phyloP scores from a whole-genome alignment of 2,329 filamentous ascomycete genomes.

The Myriosclerotinia curreyana region DNA sequence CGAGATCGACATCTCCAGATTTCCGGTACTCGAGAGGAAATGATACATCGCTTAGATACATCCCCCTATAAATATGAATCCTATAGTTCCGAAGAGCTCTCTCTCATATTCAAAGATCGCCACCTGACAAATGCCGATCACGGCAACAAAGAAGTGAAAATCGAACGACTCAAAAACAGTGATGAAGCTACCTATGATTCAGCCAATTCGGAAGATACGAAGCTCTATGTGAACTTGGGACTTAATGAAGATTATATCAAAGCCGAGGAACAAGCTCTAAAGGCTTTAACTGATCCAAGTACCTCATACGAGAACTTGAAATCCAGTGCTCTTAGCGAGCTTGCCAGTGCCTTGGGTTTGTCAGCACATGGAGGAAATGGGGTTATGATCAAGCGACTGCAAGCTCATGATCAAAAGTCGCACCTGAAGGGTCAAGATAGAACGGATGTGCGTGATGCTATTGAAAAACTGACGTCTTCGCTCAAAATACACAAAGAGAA shows the following conservation, averaged over 20 bases:
- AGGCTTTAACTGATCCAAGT: not conserved
- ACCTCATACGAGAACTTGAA: constrained; percentile 7
- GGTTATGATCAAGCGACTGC: not conserved
- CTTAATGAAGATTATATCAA: not conserved
- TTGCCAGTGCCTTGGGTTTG: not conserved
- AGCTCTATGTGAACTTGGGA: not conserved
- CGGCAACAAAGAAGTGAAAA: constrained; percentile 26
- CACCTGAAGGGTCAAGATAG: not conserved
- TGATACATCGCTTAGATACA: constrained; percentile 27
- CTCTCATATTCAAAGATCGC: constrained; percentile 25
- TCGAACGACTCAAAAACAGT: constrained; percentile 24
- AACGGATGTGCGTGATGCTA: not conserved
- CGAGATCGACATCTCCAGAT: constrained; percentile 20
- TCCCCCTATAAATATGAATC: constrained; percentile 26
- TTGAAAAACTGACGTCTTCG: not conserved
- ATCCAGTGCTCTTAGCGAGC: not conserved
- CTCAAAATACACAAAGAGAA: not conserved
- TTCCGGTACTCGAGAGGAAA: constrained; percentile 27
- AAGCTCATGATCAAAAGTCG: not conserved
- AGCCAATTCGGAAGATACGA: not conserved
- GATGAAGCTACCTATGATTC: constrained; percentile 25
- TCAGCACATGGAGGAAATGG: not conserved
- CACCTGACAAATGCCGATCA: constrained; percentile 2
- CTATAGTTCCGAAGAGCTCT: constrained; percentile 15
- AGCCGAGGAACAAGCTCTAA: not conserved